phyloP scores from a whole-genome alignment of 1,284 basidiomycete genomes.

The Malassezia furfur region DNA sequence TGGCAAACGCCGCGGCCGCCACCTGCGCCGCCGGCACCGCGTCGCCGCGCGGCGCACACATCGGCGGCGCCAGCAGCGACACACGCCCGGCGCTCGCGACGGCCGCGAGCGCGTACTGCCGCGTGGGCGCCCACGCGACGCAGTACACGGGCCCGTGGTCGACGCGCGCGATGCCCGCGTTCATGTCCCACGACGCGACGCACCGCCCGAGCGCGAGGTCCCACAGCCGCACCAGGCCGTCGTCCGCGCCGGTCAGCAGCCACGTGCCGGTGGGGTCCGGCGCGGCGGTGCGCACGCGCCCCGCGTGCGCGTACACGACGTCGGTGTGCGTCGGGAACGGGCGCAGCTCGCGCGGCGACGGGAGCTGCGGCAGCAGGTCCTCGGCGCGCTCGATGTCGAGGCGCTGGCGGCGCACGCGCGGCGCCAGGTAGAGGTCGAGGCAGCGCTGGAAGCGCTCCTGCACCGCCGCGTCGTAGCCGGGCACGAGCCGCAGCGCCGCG shows the following conservation, averaged over 20 bases:
- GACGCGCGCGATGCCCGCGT: constrained; percentile 24
- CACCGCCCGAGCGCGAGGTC: constrained; percentile 86
- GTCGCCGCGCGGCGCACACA: constrained; percentile 31
- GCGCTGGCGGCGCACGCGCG: constrained; percentile 58
- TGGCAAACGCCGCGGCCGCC: constrained; percentile 30
- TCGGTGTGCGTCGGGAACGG: constrained; percentile 86
- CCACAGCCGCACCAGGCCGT: constrained; percentile 79
- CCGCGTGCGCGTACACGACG: constrained; percentile 62
- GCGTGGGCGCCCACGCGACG: constrained; percentile 86
- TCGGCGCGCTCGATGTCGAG: constrained; percentile 56
- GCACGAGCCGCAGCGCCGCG: constrained; percentile 73
- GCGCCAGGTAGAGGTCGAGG: constrained; percentile 92
- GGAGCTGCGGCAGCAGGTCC: constrained; percentile 87
- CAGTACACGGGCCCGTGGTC: constrained; percentile 58
- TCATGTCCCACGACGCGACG: constrained; percentile 75
- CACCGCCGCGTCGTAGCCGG: constrained; percentile 82
- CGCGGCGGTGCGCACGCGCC: constrained; percentile 65
- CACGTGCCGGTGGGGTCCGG: constrained; percentile 81
- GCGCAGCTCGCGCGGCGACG: constrained; percentile 77
- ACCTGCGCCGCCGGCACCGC: constrained; percentile 29
- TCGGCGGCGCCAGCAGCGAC: constrained; percentile 68
- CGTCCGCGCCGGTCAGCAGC: constrained; percentile 85
- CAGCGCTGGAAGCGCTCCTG: constrained; percentile 89
- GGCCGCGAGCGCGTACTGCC: constrained; percentile 69
- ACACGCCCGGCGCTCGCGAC: constrained; percentile 66